A percentile compares a stretch with the other conserved stretches of the same genome.
Conservation (phyloP, 805 yeast genomes). For the Kuraishia borneana region DNA sequence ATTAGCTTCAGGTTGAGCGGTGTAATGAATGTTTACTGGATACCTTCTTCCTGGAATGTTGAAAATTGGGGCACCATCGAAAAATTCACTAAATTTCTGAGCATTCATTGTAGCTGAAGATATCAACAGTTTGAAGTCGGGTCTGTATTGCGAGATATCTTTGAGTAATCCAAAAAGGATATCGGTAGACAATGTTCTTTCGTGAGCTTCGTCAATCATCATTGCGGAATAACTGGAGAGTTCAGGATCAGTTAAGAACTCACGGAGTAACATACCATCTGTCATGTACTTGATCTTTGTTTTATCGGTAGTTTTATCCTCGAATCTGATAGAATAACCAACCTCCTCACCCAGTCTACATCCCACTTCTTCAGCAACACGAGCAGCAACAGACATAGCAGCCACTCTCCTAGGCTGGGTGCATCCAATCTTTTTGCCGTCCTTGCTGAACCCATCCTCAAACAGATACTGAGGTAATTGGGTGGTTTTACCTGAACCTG, state of each 20-base stretch:
- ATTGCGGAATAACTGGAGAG: constrained; percentile 62
- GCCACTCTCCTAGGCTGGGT: constrained; percentile 96
- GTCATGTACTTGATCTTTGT: constrained; percentile 86
- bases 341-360: constrained; percentile 75
- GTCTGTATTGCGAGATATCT: constrained; percentile 48
- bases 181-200: constrained; percentile 89
- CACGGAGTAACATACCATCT: constrained; percentile 90
- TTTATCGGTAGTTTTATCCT: constrained; percentile 52
- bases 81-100: constrained; percentile 70
- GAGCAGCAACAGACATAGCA: constrained; percentile 78
- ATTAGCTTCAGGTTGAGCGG: constrained; percentile 82
- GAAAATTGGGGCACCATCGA: constrained; percentile 75
- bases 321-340: constrained; percentile 85
- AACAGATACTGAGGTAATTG: constrained; percentile 81
- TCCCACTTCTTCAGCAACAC: constrained; percentile 88
- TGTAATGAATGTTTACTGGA: constrained; percentile 80
- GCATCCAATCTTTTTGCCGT: constrained; percentile 57
- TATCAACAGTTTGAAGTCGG: constrained; percentile 64
- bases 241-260: constrained; percentile 68
- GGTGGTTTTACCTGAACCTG: constrained; percentile 95
- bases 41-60: constrained; percentile 88
- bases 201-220: constrained; percentile 97
- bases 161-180: constrained; percentile 69
- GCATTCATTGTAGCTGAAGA: constrained; percentile 97
- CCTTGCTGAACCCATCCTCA: constrained; percentile 67